Evolutionary conservation across 371 early-diverging fungal species (phyloP).

Genomic region (Parasitella parasitica): DNA sequence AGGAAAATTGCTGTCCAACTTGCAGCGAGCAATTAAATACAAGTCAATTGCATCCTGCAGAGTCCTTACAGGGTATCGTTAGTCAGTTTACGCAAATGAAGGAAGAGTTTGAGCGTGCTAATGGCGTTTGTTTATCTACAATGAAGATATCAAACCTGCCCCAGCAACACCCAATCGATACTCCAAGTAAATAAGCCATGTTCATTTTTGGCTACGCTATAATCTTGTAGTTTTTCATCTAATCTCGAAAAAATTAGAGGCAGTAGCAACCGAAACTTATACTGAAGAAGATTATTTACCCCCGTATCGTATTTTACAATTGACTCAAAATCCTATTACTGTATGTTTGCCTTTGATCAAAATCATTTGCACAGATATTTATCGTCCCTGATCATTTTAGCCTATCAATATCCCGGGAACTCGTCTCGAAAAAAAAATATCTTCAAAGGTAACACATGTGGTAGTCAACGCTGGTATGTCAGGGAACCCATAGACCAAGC

Average conservation of each 20-base stretch:
- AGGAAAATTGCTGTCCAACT: background rate
- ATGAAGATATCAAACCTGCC: background rate
- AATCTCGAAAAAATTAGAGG: no score
- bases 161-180: background rate
- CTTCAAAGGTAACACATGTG: background rate
- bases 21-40: background rate
- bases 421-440: background rate
- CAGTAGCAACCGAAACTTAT: no score
- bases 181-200: background rate
- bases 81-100: conserved; percentile 4
- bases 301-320: background rate
- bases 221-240: no score
- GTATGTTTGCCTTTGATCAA: no score
- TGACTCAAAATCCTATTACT: background rate
- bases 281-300: background rate
- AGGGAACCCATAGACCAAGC: background rate
- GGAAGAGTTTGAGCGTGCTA: background rate
- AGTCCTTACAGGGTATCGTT: conserved; percentile 1
- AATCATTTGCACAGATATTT: no score
- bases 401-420: conserved; percentile 3
- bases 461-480: background rate
- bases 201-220: no score
- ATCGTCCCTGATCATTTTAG: background rate
- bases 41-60: background rate
- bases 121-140: background rate